Percentiles rank a stretch among this genome's conserved stretches.
These are phyloP conservation scores for Arthrocladium fulminans DNA, from an alignment of 2,329 filamentous ascomycete species.

Conservation along the genomic window DNA sequence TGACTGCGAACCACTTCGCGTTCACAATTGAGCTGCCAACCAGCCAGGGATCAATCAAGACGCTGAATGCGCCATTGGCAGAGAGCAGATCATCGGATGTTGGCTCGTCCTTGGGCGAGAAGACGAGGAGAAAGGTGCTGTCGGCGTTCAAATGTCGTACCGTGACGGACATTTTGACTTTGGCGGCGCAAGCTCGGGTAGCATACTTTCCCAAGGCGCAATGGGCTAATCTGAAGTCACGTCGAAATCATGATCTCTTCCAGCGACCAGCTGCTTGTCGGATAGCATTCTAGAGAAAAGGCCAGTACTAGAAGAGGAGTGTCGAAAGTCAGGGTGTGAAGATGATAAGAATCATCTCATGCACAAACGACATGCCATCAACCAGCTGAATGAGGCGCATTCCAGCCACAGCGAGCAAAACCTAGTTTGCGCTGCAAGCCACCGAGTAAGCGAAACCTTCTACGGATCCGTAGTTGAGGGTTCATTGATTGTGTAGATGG, in stretches of 20 bases:
- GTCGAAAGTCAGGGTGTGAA: background rate
- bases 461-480: background rate
- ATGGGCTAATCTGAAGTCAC: background rate
- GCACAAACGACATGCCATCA: background rate
- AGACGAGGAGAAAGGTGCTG: slow-evolving; percentile 28
- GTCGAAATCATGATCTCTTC: background rate
- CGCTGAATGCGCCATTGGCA: slow-evolving; percentile 41
- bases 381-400: background rate
- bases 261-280: background rate
- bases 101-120: slow-evolving; percentile 19
- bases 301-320: too few relatives aligned
- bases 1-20: slow-evolving; percentile 53
- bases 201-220: background rate
- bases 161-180: slow-evolving; percentile 16
- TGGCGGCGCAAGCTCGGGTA: background rate
- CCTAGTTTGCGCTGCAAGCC: background rate
- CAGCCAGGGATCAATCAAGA: slow-evolving; percentile 66
- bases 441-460: background rate
- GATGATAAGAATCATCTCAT: background rate
- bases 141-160: slow-evolving; percentile 26
- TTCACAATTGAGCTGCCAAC: slow-evolving; percentile 52
- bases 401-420: background rate
- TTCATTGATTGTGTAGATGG: background rate
- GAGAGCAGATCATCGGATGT: slow-evolving; percentile 11
- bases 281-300: too few relatives aligned